Conservation (phyloP, 352 stramenopile species). For the Pythium plurisporium region DNA sequence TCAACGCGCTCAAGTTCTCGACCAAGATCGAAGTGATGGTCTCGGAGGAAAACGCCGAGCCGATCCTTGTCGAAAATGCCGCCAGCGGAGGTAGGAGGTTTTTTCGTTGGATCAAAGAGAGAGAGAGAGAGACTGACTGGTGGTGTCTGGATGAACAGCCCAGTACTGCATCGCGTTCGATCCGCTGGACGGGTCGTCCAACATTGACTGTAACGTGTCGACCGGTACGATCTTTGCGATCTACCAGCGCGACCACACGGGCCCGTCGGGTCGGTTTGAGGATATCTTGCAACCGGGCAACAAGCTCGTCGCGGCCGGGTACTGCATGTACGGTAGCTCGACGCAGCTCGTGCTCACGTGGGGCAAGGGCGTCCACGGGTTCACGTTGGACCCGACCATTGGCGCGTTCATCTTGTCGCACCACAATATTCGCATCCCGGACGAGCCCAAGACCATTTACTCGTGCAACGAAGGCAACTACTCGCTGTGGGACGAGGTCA, state of each 20-base stretch:
- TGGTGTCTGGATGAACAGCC: conserved; percentile 30
- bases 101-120: not conserved
- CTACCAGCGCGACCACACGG: conserved; percentile 82
- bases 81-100: conserved; percentile 33
- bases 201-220: conserved; percentile 99
- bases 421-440: conserved; percentile 93
- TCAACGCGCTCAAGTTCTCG: conserved; percentile 96
- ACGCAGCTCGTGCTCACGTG: conserved; percentile 97
- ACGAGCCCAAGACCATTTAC: conserved; percentile 92
- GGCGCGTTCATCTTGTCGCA: conserved; percentile 98
- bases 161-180: conserved; percentile 99
- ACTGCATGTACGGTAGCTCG: conserved; percentile 98
- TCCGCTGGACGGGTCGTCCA: conserved; percentile 97
- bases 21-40: conserved; percentile 97
- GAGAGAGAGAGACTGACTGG: not conserved
- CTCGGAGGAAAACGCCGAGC: conserved; percentile 97
- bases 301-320: conserved; percentile 95
- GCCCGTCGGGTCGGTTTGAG: conserved; percentile 59
- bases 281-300: conserved; percentile 93
- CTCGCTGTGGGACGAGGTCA: conserved; percentile 92
- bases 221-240: conserved; percentile 99
- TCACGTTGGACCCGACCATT: conserved; percentile 98
- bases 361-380: conserved; percentile 93
- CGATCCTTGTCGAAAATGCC: conserved; percentile 90
- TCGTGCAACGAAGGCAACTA: conserved; percentile 99